These are phyloP conservation scores for Arachnomyces sp. DNA, from an alignment of 2,329 filamentous ascomycete genomes.

Conservation along the genomic window DNA sequence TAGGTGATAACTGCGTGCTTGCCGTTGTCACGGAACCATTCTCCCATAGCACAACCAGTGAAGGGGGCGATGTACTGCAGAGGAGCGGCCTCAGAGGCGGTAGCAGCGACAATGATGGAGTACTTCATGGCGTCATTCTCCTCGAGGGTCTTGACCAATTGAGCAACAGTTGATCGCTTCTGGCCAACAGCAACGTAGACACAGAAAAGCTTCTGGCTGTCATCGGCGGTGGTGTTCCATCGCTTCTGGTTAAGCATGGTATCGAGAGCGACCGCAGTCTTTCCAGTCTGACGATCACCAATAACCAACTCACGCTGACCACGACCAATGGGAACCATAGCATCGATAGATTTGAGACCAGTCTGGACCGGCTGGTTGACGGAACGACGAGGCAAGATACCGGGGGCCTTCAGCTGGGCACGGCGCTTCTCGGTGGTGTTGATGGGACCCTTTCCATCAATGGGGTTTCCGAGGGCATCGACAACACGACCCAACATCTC, in stretches of 20 bases:
- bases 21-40: slow-evolving; percentile 75
- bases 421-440: slow-evolving; percentile 86
- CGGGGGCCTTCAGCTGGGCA: slow-evolving; percentile 97
- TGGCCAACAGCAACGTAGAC: slow-evolving; percentile 98
- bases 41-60: slow-evolving; percentile 60
- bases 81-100: slow-evolving; percentile 91
- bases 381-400: slow-evolving; percentile 92
- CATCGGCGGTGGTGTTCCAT: slow-evolving; percentile 82
- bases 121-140: slow-evolving; percentile 99
- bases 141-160: slow-evolving; percentile 99
- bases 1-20: slow-evolving; percentile 85
- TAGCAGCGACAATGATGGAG: slow-evolving; percentile 85
- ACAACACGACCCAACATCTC: slow-evolving; percentile 96
- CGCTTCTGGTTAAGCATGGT: slow-evolving; percentile 99
- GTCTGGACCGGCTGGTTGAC: slow-evolving; percentile 99
- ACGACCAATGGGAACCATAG: slow-evolving; percentile 99
- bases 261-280: slow-evolving; percentile 97
- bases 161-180: slow-evolving; percentile 98
- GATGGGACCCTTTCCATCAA: slow-evolving; percentile 97
- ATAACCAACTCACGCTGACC: slow-evolving; percentile 99
- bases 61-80: slow-evolving; percentile 93
- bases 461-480: slow-evolving; percentile 97
- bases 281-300: slow-evolving; percentile 99
- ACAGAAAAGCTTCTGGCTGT: slow-evolving; percentile 98
- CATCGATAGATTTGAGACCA: slow-evolving; percentile 97